phyloP scores from a whole-genome alignment of 176 grass and related monocot species.

The Avena atlantica region DNA sequence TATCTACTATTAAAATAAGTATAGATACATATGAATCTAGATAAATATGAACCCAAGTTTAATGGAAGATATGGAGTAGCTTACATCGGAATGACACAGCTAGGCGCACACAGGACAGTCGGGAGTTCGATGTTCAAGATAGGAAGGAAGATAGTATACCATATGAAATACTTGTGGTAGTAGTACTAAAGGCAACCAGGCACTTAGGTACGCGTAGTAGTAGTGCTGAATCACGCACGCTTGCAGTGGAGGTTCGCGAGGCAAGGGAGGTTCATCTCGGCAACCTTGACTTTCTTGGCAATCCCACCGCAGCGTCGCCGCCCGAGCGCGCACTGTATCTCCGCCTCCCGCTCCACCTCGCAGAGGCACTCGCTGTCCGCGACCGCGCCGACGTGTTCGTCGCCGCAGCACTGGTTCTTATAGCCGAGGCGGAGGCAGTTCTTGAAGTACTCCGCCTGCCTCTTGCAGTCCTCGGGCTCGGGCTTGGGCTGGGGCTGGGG shows the following conservation, averaged over 20 bases:
- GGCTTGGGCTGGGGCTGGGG: neutral
- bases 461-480: neutral
- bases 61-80: neutral
- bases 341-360: conserved; percentile 24
- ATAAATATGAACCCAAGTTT: too few relatives aligned
- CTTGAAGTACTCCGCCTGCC: conserved; percentile 19
- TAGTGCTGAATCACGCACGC: neutral
- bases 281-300: neutral
- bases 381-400: neutral
- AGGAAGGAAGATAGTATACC: neutral
- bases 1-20: too few relatives aligned
- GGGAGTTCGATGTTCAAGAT: neutral
- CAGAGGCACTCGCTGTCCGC: neutral
- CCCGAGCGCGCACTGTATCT: neutral
- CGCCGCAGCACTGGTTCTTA: neutral
- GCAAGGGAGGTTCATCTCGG: neutral
- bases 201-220: too few relatives aligned
- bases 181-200: neutral
- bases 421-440: conserved; percentile 6
- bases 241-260: conserved; percentile 17
- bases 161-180: neutral
- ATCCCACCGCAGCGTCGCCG: neutral
- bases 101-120: neutral
- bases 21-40: too few relatives aligned
- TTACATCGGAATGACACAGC: neutral